Conservation (phyloP, 768 basidiomycete species). For the Leucocoprinus birnbaumii region DNA sequence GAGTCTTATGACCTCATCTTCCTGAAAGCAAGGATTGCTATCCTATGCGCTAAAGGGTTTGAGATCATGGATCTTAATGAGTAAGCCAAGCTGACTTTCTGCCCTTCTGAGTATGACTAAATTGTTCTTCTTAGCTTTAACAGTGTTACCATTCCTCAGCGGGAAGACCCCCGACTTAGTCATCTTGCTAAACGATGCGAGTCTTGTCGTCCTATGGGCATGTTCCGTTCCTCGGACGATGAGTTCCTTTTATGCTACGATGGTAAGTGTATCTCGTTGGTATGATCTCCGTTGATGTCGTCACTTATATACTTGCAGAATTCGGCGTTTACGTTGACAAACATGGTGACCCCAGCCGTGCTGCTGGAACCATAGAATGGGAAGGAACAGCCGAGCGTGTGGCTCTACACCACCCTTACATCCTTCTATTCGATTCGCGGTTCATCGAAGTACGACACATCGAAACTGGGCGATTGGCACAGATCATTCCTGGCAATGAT, state of each 20-base stretch:
- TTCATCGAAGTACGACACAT: slow-evolving; percentile 94
- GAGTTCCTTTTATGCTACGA: slow-evolving; percentile 95
- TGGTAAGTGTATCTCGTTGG: slow-evolving; percentile 46
- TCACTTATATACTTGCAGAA: slow-evolving; percentile 40
- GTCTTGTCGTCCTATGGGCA: slow-evolving; percentile 82
- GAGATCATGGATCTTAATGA: slow-evolving; percentile 97
- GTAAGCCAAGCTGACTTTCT: no score
- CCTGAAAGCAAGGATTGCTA: slow-evolving; percentile 89
- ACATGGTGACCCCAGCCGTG: slow-evolving; percentile 84
- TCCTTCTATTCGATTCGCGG: slow-evolving; percentile 85
- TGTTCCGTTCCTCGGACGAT: slow-evolving; percentile 90
- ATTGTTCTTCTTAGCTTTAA: no score
- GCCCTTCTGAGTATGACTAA: no score
- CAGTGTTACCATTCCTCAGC: slow-evolving; percentile 85
- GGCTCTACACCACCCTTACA: slow-evolving; percentile 87
- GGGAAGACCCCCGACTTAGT: slow-evolving; percentile 64
- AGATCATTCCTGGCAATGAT: slow-evolving; percentile 83
- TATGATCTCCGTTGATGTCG: neutral
- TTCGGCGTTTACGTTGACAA: slow-evolving; percentile 95
- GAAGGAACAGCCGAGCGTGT: slow-evolving; percentile 90
- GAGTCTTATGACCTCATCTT: slow-evolving; percentile 91
- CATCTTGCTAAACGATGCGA: slow-evolving; percentile 84
- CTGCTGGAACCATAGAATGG: slow-evolving; percentile 84
- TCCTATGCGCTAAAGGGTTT: slow-evolving; percentile 91
- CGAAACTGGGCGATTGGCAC: slow-evolving; percentile 75